Evolutionary conservation across 805 yeast genomes (phyloP).

Genomic region (Maudiozyma pseudohumilis): DNA sequence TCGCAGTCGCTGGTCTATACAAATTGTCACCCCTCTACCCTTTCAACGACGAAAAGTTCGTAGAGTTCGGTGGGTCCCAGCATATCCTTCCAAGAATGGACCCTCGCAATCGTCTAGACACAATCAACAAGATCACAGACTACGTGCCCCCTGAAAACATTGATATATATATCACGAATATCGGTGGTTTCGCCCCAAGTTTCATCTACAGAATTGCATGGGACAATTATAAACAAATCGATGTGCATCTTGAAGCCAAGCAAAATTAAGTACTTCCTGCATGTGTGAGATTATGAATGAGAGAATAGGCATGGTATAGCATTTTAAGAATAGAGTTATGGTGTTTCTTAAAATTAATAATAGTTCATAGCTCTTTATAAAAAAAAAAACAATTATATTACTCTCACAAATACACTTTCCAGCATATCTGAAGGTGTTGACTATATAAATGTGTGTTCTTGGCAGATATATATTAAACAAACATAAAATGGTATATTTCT

Average conservation of each 20-base stretch:
- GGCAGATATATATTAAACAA: too few species aligned
- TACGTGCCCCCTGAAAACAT: slow-evolving; percentile 90
- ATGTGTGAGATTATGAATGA: too few species aligned
- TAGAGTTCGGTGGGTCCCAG: slow-evolving; percentile 80
- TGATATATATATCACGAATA: slow-evolving; percentile 87
- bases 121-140: slow-evolving; percentile 78
- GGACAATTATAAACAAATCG: slow-evolving; percentile 86
- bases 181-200: slow-evolving; percentile 95
- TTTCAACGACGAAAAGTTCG: slow-evolving; percentile 68
- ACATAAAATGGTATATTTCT: too few species aligned
- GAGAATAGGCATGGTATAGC: too few species aligned
- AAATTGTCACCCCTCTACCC: slow-evolving; percentile 91
- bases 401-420: too few species aligned
- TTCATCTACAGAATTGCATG: slow-evolving; percentile 90
- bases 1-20: slow-evolving; percentile 88
- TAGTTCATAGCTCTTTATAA: too few species aligned
- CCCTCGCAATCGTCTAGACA: slow-evolving; percentile 39
- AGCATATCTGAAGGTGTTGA: too few species aligned
- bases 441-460: too few species aligned
- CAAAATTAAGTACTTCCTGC: neutral
- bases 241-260: slow-evolving; percentile 47
- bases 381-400: too few species aligned
- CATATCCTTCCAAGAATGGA: slow-evolving; percentile 43
- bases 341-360: too few species aligned
- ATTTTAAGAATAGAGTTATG: too few species aligned